Evolutionary conservation across 2,329 filamentous ascomycete species (phyloP).

Genomic region (Sordariomycetes sp.): DNA sequence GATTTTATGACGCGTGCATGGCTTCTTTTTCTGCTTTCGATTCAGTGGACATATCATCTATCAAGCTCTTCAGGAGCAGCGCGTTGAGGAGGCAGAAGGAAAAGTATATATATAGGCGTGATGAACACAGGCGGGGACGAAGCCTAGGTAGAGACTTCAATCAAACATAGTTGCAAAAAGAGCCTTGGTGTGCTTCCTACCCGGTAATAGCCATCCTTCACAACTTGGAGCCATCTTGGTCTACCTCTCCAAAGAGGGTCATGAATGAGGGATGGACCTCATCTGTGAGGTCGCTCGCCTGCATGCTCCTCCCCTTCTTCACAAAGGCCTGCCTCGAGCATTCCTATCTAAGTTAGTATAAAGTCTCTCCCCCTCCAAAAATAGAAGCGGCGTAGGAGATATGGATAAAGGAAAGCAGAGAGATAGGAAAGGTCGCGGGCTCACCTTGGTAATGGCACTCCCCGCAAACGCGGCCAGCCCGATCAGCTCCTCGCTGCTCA

Average conservation of each 20-base stretch:
- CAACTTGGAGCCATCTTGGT: slow-evolving; percentile 25
- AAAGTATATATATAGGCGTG: not conserved
- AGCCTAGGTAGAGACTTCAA: not conserved
- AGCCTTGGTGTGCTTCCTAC: not conserved
- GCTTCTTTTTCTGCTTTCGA: not conserved
- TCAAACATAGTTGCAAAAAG: not conserved
- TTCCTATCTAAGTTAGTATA: slow-evolving; percentile 32
- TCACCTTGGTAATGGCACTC: slow-evolving; percentile 71
- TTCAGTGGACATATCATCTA: not conserved
- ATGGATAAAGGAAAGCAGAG: not conserved
- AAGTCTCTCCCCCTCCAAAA: not conserved
- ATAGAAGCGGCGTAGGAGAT: not conserved
- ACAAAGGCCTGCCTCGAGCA: slow-evolving; percentile 80
- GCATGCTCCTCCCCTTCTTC: slow-evolving; percentile 76
- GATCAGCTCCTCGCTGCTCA: slow-evolving; percentile 50
- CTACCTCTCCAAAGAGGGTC: slow-evolving; percentile 65
- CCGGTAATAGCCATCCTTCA: slow-evolving; percentile 10
- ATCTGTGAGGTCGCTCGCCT: slow-evolving; percentile 87
- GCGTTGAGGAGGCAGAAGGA: not conserved
- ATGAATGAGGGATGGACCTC: slow-evolving; percentile 78
- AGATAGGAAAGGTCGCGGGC: slow-evolving; percentile 14
- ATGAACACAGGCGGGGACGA: not conserved
- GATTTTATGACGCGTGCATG: not conserved
- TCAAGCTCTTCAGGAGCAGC: not conserved
- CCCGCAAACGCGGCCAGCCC: slow-evolving; percentile 78